A percentile compares a stretch with the other conserved stretches of the same genome.
phyloP scores from a whole-genome alignment of 768 basidiomycete genomes.

The Pulveroboletus sp. region DNA sequence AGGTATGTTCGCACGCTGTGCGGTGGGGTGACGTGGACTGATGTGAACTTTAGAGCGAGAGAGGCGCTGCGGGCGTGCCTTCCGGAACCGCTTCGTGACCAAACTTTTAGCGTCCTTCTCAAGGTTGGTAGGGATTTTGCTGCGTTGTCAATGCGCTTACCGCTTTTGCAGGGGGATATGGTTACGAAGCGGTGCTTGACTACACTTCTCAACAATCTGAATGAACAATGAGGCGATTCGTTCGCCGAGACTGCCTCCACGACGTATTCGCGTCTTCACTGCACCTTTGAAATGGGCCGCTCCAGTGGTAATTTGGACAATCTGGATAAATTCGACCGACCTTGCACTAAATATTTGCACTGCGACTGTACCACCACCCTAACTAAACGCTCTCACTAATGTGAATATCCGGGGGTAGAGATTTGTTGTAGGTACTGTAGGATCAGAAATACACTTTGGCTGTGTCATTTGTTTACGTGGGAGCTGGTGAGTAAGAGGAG shows the following conservation, averaged over 20 bases:
- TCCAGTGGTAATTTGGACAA: slow-evolving; percentile 28
- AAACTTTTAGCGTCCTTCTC: slow-evolving; percentile 86
- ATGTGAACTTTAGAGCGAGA: slow-evolving; percentile 62
- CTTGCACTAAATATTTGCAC: slow-evolving; percentile 30
- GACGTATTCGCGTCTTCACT: slow-evolving; percentile 4
- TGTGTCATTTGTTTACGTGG: slow-evolving; percentile 7
- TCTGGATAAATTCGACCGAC: slow-evolving; percentile 28
- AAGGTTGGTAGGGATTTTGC: slow-evolving; percentile 53
- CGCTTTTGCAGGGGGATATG: slow-evolving; percentile 75
- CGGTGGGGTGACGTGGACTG: slow-evolving; percentile 4
- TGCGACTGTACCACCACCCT: slow-evolving; percentile 29
- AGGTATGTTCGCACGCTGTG: slow-evolving; percentile 51
- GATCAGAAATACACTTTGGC: slow-evolving; percentile 18
- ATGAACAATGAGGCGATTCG: slow-evolving; percentile 48
- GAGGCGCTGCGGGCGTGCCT: slow-evolving; percentile 95
- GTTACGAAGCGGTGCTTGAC: slow-evolving; percentile 95
- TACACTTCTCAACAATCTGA: slow-evolving; percentile 85
- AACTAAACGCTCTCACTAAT: slow-evolving; percentile 32
- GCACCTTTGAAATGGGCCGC: slow-evolving; percentile 17
- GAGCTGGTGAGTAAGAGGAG: slow-evolving; percentile 2
- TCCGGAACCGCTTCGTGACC: slow-evolving; percentile 91
- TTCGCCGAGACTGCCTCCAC: background rate
- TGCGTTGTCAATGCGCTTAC: slow-evolving; percentile 11
- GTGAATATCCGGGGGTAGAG: slow-evolving; percentile 31
- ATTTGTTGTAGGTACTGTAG: slow-evolving; percentile 31